Evolutionary conservation across 768 basidiomycete genomes (phyloP), one percentile per base, ranked within the genome.

Genomic region (Holtermannia corniformis): DNA sequence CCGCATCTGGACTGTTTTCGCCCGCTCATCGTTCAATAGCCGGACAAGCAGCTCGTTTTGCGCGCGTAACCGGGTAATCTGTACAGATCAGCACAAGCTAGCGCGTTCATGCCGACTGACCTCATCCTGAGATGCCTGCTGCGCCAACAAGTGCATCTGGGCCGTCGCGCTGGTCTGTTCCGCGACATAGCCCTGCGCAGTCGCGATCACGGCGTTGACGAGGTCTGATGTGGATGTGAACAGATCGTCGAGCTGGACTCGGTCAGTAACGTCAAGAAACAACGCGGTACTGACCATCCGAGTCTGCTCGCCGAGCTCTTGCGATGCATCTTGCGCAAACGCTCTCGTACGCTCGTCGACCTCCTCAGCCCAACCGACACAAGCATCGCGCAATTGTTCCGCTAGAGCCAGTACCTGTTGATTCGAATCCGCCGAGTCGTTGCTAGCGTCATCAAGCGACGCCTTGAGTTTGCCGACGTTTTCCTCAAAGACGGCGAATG

Each of bases 31-130:
- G 55, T 81, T 79, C 12, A 92, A 74, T 59, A 87, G 73, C 41
- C 76, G 75, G 5, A 73, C 71, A 41, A 95, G 76, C 7, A 77
- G 72, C 24, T 76, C 75, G 64, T 92, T 93, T 68, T 92, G 87
- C 49, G 79, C 75, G 58, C 79, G 79, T 20, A 91, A 75, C 21
- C 80, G 80, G 4, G 71, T 65, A 41, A 85, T 78, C 74, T 73
- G 57, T 5, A 28, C 24, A 13, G 46, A 50, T 49, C 32, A 45
- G 55, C 19, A 13, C n/a, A n/a, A 22, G 21, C 19, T 16, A 19
- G 3, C 24, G 25, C n/a, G 19, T 19, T 11, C 14, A 23, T 43
- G n/a, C 16, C n/a, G 23, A 49, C 62, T n/a, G 43, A 66, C 62
- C 60, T 70, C 69, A 4, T 52, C 48, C 14, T 60, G 37, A 7